Evolutionary conservation across 2,329 filamentous ascomycete genomes (phyloP).

Genomic region (Hymenoscyphus albidus): DNA sequence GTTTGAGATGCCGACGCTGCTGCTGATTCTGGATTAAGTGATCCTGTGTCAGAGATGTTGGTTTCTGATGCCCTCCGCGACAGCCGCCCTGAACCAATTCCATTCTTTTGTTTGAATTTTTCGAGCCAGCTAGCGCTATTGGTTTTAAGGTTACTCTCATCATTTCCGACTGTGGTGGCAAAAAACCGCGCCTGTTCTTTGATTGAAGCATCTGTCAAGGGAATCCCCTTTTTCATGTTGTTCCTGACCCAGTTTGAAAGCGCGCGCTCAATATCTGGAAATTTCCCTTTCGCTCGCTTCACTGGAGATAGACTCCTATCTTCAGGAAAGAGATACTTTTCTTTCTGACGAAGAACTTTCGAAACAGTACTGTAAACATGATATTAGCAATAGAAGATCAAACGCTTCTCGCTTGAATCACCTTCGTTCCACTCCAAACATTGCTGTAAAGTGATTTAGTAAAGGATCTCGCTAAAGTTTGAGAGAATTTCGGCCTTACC

Average conservation of each 20-base stretch:
- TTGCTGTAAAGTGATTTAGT: constrained; percentile 50
- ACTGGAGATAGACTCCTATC: constrained; percentile 75
- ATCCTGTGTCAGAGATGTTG: constrained; percentile 66
- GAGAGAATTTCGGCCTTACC: constrained; percentile 46
- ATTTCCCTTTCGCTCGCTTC: constrained; percentile 80
- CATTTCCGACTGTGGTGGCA: constrained; percentile 65
- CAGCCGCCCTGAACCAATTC: constrained; percentile 39
- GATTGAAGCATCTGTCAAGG: constrained; percentile 76
- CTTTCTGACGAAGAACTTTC: constrained; percentile 90
- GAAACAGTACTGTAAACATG: constrained; percentile 78
- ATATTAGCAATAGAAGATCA: constrained; percentile 21
- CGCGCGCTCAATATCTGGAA: constrained; percentile 86
- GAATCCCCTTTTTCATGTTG: constrained; percentile 69
- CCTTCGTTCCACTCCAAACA: constrained; percentile 98
- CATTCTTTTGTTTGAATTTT: constrained; percentile 84
- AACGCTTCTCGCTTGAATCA: constrained; percentile 41
- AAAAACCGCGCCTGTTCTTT: constrained; percentile 81
- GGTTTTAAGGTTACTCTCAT: constrained; percentile 67
- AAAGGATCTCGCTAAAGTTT: constrained; percentile 8
- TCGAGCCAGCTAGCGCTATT: constrained; percentile 80
- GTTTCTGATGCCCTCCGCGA: constrained; percentile 59
- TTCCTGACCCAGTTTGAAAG: constrained; percentile 84
- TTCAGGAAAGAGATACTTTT: constrained; percentile 83
- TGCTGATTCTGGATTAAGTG: constrained; percentile 52
- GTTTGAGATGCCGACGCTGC: constrained; percentile 56